Evolutionary conservation across 306 rosid genomes (phyloP), one percentile per base, ranked within the genome.

Genomic region (Pyrus bretschneideri): DNA sequence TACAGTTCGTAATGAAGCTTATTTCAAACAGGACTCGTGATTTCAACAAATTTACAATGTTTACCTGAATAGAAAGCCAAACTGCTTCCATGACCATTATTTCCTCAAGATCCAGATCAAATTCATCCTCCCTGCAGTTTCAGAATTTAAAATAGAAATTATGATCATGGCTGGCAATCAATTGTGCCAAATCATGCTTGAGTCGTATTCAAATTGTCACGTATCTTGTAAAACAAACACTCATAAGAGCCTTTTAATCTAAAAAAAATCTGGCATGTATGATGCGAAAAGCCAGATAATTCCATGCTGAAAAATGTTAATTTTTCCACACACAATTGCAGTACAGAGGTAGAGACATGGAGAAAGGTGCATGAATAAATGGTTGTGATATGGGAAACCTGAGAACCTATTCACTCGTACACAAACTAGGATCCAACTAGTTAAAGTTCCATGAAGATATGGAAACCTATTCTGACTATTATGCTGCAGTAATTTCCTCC

Each of bases 41-140:
- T 33, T 29, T 62, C 6, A 30, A 49, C 17, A 61, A 64, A 46
- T 76, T 25, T n/a, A 38, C 46, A 29, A 61, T 23, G 25, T 61
- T 71, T 70, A 92, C 99, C 98, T 92, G 98, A 82, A 96, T 91
- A 23, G 99, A 96, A 77, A 89, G 98, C 99, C 99, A 96, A 70
- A 92, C 91, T 85, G 99, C 99, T 90, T 96, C 99, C 89, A 92
- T 96, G 87, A 96, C 91, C 99, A 96, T 96, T 82, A 96, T 87
- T 84, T 92, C 99, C 85, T 96, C 99, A 54, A 96, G 96, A 86
- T 96, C 99, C 27, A 89, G 79, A 57, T 95, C 99, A 80, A 96
- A 88, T 72, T 91, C 98, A 73, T 91, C 96, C 69, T 92, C 98
- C 88, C 99, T 96, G 86, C 79, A 75, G 82, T 78, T 85, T 78